phyloP scores from a whole-genome alignment of 192 early-diverging fungal species.

The Chytriomyces sp. region DNA sequence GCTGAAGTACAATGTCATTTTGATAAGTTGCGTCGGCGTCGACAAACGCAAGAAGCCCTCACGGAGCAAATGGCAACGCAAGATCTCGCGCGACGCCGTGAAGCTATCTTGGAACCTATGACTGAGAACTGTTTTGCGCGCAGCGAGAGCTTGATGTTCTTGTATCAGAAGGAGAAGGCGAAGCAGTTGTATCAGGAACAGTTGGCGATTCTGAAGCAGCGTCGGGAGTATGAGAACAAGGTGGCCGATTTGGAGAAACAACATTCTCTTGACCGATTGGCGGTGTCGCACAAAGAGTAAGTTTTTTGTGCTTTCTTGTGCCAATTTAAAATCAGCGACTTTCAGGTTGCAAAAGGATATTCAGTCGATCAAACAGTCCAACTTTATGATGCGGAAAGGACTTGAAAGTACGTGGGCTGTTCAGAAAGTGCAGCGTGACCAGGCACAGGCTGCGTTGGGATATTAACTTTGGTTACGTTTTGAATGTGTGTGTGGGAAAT shows the following conservation, averaged over 20 bases:
- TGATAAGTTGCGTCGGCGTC: slow-evolving; percentile 43
- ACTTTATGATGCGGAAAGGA: slow-evolving; percentile 21
- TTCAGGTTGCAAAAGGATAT: slow-evolving; percentile 37
- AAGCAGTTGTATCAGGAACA: slow-evolving; percentile 56
- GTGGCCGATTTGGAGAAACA: slow-evolving; percentile 46
- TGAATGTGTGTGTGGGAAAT: too few species aligned
- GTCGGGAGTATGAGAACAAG: slow-evolving; percentile 39
- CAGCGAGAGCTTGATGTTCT: slow-evolving; percentile 49
- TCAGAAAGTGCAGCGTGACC: slow-evolving; percentile 16
- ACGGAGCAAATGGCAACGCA: slow-evolving; percentile 42
- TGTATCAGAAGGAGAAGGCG: slow-evolving; percentile 56
- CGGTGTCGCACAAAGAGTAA: slow-evolving; percentile 47
- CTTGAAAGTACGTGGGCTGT: slow-evolving; percentile 36
- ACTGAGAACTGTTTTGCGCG: slow-evolving; percentile 47
- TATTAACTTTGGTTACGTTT: too few species aligned
- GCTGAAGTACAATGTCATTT: slow-evolving; percentile 46
- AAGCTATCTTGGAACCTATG: slow-evolving; percentile 25
- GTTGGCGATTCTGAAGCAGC: slow-evolving; percentile 47
- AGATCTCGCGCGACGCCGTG: slow-evolving; percentile 3
- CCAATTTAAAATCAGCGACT: neutral
- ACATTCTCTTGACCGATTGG: slow-evolving; percentile 35
- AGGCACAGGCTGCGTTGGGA: slow-evolving; percentile 9
- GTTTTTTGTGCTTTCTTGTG: neutral
- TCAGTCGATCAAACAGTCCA: slow-evolving; percentile 25
- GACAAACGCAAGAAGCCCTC: slow-evolving; percentile 39